Evolutionary conservation across 495 filamentous ascomycete genomes (phyloP), one percentile per base, ranked within the genome.

Genomic region (Hypoxylon trugodes): DNA sequence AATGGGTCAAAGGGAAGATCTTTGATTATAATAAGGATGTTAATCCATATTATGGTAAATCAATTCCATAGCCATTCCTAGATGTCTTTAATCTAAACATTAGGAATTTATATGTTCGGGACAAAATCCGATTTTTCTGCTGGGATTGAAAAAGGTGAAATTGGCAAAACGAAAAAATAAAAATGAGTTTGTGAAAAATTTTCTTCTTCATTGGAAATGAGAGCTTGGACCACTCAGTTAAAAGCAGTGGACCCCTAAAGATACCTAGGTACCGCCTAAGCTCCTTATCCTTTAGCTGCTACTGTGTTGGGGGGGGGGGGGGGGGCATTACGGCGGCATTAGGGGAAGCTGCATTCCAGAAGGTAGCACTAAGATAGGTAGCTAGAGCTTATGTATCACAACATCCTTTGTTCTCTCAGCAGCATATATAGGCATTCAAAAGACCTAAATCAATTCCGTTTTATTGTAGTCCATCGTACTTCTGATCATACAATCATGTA

Each of bases 11-110:
- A 21, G 10, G 15, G 16, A n/a, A n/a, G n/a, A n/a, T n/a, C n/a
- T 52, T 43, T 45, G 33, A 13, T 24, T 16, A 16, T 24, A 33
- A 35, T 15, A 25, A 2, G 22, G 21, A 48, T 51, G 4, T 68
- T 55, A 52, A 59, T 62, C 57, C 68, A 69, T 64, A n/a, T n/a
- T n/a, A n/a, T n/a, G n/a, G n/a, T 65, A 67, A 36, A 65, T 41
- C 24, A 37, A 19, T 19, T 50, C 53, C 32, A 62, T 52, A 38
- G 18, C 48, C 26, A 38, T 37, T 37, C 25, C 12, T 1, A 43
- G 18, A 37, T 21, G 36, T 21, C 7, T 45, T 2, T 18, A 19
- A 53, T 43, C 19, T 16, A 10, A 37, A 36, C n/a, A n/a, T 10
- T n/a, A 36, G n/a, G 28, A 9, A 7, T 18, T 18, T 21, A 21